A percentile compares a stretch with the other conserved stretches of the same genome.
phyloP scores from a whole-genome alignment of 148 eudicot genomes.

The Rhododendron griersonianum region DNA sequence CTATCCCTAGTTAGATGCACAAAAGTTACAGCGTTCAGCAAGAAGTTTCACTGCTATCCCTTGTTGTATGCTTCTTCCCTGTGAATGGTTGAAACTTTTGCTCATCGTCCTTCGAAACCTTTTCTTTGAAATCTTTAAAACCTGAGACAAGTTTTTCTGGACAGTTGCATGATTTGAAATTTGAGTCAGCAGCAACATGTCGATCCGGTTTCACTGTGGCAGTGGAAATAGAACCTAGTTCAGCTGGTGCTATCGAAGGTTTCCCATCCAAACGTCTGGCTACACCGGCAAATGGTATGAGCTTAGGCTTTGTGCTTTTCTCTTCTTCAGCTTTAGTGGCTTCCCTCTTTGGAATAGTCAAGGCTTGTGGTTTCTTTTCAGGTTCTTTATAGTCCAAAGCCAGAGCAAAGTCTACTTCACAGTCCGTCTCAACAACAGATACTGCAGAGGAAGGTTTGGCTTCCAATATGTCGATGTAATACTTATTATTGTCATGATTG shows the following conservation, averaged over 20 bases:
- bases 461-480: conserved; percentile 8
- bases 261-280: conserved; percentile 14
- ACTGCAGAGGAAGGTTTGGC: conserved; percentile 11
- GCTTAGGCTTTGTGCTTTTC: not conserved
- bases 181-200: not conserved
- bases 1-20: not conserved
- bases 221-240: not conserved
- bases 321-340: not conserved
- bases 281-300: conserved; percentile 11
- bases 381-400: conserved; percentile 20
- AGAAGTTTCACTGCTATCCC: not conserved
- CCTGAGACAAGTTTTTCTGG: not conserved
- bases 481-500: not conserved
- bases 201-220: not conserved
- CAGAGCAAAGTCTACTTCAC: conserved; percentile 16
- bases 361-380: conserved; percentile 10
- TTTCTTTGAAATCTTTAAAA: not conserved
- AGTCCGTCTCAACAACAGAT: conserved; percentile 10
- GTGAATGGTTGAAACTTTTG: conserved; percentile 13
- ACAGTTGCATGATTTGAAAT: not conserved
- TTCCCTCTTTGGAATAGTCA: not conserved
- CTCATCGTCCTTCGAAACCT: not conserved
- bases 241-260: not conserved
- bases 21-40: not conserved
- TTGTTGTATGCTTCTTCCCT: conserved; percentile 10